Evolutionary conservation across 176 grass and related monocot species (phyloP), one percentile per base, ranked within the genome.

Genomic region (Aechmea fasciata): DNA sequence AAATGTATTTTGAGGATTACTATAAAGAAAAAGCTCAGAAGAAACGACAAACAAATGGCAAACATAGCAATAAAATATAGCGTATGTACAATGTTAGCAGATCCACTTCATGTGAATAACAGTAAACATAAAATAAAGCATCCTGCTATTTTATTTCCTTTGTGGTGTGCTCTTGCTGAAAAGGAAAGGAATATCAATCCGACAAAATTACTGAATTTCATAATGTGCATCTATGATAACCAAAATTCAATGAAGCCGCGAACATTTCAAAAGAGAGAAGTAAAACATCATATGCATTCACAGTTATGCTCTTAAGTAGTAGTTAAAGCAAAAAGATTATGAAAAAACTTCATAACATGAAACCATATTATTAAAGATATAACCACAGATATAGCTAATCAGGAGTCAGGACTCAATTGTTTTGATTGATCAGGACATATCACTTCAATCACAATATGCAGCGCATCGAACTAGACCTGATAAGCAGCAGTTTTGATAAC

Each of bases 401-500:
- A 41, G 4, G 33, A 41, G 33, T 41, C 33, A 41, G 33, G 33
- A 41, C 4, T 7, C 33, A 41, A 41, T 41, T 41, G 33, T 41
- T 41, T 7, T 41, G 33, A 41, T 41, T 41, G 6, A 41, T 41
- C 33, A 41, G 33, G 4, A 41, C 33, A 41, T 41, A 41, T 41
- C 33, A 41, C 33, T 41, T 41, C 33, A 41, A 41, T 41, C 33
- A 41, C 4, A 41, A 41, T 41, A 41, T 52, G 66, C 15, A 66
- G 50, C 33, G 3, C 5, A 41, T 41, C 33, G 5, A 3, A 57
- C 54, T 57, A 69, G 80, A 97, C 93, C 93, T 97, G 77, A 69
- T 87, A 97, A 28, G 89, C 93, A 71, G 89, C 83, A 78, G 83
- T 83, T 83, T 79, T 77, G 67, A 97, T 69, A 83, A 97, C 74